Evolutionary conservation across 2,329 filamentous ascomycete genomes (phyloP).

Genomic region (Fonsecaea pedrosoi): DNA sequence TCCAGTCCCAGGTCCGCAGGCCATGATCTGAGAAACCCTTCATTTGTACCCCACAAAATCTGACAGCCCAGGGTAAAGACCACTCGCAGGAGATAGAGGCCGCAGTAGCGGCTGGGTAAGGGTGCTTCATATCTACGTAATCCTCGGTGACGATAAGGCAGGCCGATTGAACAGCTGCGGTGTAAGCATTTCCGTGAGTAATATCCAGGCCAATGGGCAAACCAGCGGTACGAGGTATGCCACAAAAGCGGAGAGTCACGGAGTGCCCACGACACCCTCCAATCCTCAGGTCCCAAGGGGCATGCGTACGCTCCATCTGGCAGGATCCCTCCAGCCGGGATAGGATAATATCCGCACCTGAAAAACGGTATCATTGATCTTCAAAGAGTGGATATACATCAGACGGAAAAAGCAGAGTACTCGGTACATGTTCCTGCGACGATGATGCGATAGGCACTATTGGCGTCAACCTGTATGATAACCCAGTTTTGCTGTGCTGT

Average conservation of each 20-base stretch:
- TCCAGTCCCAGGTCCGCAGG: neutral
- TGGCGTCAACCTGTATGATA: conserved; percentile 3
- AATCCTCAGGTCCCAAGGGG: neutral
- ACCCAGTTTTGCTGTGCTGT: conserved; percentile 3
- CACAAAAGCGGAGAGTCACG: neutral
- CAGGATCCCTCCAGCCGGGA: neutral
- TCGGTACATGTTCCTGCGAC: neutral
- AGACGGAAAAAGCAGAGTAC: conserved; percentile 6
- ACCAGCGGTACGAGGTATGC: neutral
- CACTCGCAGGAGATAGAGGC: neutral
- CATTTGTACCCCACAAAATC: conserved; percentile 4
- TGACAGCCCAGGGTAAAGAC: conserved; percentile 3
- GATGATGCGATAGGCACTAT: conserved; percentile 4
- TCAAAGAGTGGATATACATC: conserved; percentile 10
- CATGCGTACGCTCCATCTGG: neutral
- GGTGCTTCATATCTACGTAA: conserved; percentile 17
- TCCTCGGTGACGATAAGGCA: conserved; percentile 1
- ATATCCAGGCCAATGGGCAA: conserved; percentile 13
- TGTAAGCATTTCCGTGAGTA: conserved; percentile 10
- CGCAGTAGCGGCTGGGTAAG: conserved; percentile 17
- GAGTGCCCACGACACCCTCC: conserved; percentile 1
- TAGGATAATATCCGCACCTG: conserved; percentile 9
- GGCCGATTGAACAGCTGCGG: conserved; percentile 3
- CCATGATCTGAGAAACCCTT: conserved; percentile 4
- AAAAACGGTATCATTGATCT: conserved; percentile 8